Conservation (phyloP, 2,329 filamentous ascomycete genomes). For the Hortaea werneckii region DNA sequence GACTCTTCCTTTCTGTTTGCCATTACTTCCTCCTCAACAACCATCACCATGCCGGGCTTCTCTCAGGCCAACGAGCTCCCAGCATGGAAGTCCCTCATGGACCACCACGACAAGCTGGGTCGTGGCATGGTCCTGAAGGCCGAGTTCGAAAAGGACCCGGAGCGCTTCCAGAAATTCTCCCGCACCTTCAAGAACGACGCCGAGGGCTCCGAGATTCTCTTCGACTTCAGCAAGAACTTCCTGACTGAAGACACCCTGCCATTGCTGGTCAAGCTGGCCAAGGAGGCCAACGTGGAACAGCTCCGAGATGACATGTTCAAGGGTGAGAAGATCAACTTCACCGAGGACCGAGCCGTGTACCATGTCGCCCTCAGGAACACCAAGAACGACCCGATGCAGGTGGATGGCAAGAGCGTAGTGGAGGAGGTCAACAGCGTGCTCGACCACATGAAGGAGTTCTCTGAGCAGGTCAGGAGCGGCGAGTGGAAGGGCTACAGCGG, state of each 20-base stretch:
- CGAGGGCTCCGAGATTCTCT: constrained; percentile 78
- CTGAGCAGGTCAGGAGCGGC: constrained; percentile 84
- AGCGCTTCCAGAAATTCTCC: constrained; percentile 84
- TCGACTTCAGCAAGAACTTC: constrained; percentile 99
- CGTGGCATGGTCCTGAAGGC: constrained; percentile 89
- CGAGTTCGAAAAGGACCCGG: constrained; percentile 76
- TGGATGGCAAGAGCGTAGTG: constrained; percentile 88
- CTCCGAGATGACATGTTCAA: constrained; percentile 96
- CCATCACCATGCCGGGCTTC: constrained; percentile 47
- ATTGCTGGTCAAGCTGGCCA: constrained; percentile 78
- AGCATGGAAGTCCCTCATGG: constrained; percentile 82
- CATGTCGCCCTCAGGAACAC: constrained; percentile 90
- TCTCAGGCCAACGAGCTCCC: constrained; percentile 76
- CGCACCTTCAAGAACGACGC: constrained; percentile 71
- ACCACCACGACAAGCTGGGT: constrained; percentile 76
- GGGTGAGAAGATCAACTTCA: constrained; percentile 99
- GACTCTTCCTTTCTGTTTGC: too few relatives aligned
- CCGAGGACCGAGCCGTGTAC: constrained; percentile 90
- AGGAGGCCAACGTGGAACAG: constrained; percentile 83
- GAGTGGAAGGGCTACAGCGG: constrained; percentile 96
- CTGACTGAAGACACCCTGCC: constrained; percentile 83
- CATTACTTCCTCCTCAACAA: not conserved
- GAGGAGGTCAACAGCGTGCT: constrained; percentile 85
- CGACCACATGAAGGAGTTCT: constrained; percentile 97
- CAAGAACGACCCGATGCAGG: constrained; percentile 67